Conservation (phyloP, 345 rosid species). For the Sisymbrium altissimum region DNA sequence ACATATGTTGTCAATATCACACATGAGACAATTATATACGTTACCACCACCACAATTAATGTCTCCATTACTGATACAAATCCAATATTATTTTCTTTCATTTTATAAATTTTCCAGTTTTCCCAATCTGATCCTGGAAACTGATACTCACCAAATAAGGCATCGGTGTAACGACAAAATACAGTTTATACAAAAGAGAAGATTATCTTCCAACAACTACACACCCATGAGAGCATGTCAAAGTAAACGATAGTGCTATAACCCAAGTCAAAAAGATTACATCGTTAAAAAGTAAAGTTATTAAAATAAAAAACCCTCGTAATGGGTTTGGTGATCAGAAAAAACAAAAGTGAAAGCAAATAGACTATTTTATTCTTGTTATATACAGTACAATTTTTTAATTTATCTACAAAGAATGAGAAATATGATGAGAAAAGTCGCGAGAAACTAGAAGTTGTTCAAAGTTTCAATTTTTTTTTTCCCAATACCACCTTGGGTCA, state of each 20-base stretch:
- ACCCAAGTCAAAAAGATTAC: slow-evolving; percentile 35
- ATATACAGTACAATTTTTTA: not conserved
- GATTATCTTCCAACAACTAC: slow-evolving; percentile 23
- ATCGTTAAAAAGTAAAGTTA: not conserved
- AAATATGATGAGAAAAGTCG: slow-evolving; percentile 25
- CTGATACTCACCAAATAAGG: not conserved
- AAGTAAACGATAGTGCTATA: slow-evolving; percentile 31
- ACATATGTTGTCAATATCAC: slow-evolving; percentile 24
- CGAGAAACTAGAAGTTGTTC: slow-evolving; percentile 22
- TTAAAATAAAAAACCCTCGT: not conserved
- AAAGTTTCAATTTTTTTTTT: not conserved
- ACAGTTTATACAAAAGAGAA: slow-evolving; percentile 2
- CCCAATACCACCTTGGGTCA: slow-evolving; percentile 8
- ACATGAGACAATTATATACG: slow-evolving; percentile 23
- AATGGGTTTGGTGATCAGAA: slow-evolving; percentile 37
- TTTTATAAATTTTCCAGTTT: not conserved
- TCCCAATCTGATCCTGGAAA: not conserved
- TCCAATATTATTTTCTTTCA: not conserved
- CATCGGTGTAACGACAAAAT: not conserved
- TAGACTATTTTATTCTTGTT: not conserved
- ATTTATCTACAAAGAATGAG: not conserved
- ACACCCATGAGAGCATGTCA: slow-evolving; percentile 25
- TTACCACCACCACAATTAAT: slow-evolving; percentile 28
- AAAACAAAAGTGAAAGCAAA: not conserved
- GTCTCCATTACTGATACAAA: slow-evolving; percentile 31